Evolutionary conservation across 1,284 basidiomycete species (phyloP).

Genomic region (Tetrapyrgos nigripes): DNA sequence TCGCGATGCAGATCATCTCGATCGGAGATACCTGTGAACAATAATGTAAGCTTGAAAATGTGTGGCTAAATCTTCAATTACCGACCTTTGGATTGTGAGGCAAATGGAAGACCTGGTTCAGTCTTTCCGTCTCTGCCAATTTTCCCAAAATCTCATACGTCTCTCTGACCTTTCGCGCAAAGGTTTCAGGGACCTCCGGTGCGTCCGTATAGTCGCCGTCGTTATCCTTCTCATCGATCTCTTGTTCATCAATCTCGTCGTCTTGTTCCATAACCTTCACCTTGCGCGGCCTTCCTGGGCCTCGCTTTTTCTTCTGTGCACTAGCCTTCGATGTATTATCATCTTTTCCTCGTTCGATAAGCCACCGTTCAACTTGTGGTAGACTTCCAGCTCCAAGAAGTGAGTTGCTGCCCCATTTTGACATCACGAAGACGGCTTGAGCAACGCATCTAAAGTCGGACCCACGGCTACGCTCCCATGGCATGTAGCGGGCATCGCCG

Average conservation of each 20-base stretch:
- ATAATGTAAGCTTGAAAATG: neutral
- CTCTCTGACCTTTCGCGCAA: constrained; percentile 41
- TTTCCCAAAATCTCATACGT: constrained; percentile 53
- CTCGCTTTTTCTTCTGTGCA: neutral
- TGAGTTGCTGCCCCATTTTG: constrained; percentile 41
- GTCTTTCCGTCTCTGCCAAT: constrained; percentile 37
- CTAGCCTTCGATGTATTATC: neutral
- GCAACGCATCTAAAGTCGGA: constrained; percentile 69
- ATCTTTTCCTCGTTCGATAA: constrained; percentile 36
- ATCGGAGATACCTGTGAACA: constrained; percentile 56
- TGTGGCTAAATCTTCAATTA: neutral
- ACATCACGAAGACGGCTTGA: constrained; percentile 57
- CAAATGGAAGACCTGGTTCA: constrained; percentile 38
- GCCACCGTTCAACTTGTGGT: constrained; percentile 60
- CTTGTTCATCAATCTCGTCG: neutral
- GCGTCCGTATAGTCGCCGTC: neutral
- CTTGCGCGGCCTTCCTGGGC: neutral
- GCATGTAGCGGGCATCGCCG: constrained; percentile 27
- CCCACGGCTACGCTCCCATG: constrained; percentile 65
- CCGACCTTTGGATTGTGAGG: constrained; percentile 22
- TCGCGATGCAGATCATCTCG: constrained; percentile 61
- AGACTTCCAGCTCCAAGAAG: constrained; percentile 37
- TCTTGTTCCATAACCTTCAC: neutral
- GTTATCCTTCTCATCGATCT: neutral
- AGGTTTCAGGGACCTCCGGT: constrained; percentile 30